Evolutionary conservation across 2,329 filamentous ascomycete species (phyloP).

Genomic region (Aspergillus viridinutans): DNA sequence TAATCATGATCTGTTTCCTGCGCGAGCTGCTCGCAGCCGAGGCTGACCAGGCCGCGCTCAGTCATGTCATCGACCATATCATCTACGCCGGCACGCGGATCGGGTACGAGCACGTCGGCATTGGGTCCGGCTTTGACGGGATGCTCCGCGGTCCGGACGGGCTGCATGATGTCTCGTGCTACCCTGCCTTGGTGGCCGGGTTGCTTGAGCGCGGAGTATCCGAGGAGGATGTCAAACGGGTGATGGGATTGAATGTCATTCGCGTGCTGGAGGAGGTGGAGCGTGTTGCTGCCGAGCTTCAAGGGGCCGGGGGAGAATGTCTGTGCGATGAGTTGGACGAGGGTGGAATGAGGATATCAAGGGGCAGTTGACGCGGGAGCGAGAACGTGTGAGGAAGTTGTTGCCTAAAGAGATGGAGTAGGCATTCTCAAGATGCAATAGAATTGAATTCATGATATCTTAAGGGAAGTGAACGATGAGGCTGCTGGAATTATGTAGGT

Average conservation of each 20-base stretch:
- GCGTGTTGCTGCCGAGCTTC: not conserved
- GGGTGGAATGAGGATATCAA: not conserved
- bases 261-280: not conserved
- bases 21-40: not conserved
- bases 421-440: not conserved
- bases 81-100: constrained; percentile 18
- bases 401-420: not conserved
- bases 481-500: too few species aligned
- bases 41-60: not conserved
- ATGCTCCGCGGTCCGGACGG: constrained; percentile 9
- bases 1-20: not conserved
- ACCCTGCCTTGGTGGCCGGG: constrained; percentile 66
- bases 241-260: not conserved
- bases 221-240: not conserved
- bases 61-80: constrained; percentile 17
- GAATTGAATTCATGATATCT: too few species aligned
- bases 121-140: constrained; percentile 27
- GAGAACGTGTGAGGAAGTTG: not conserved
- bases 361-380: not conserved
- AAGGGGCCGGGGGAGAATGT: not conserved
- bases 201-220: constrained; percentile 63
- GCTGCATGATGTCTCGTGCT: constrained; percentile 62
- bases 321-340: not conserved
- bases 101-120: constrained; percentile 27
- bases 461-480: too few species aligned